Conservation (phyloP, 768 basidiomycete species). For the Multifurca ochricompacta region DNA sequence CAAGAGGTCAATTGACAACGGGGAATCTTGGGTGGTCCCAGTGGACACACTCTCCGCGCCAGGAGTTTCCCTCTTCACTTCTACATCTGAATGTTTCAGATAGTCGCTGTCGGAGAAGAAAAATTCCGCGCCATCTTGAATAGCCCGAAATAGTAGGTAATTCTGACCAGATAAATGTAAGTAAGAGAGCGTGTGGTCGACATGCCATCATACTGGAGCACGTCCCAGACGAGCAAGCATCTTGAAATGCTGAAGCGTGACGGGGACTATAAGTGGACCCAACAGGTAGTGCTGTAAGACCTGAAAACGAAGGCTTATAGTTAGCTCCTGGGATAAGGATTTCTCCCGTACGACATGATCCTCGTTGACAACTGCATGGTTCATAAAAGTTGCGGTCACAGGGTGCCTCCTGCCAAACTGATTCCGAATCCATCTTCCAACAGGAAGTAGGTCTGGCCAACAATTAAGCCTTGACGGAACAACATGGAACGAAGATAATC, state of each 20-base stretch:
- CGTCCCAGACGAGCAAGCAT: slow-evolving; percentile 61
- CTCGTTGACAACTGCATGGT: slow-evolving; percentile 66
- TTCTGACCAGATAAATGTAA: slow-evolving; percentile 31
- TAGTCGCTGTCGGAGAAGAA: slow-evolving; percentile 67
- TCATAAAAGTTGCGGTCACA: slow-evolving; percentile 60
- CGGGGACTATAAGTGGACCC: slow-evolving; percentile 42
- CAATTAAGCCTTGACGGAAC: slow-evolving; percentile 5
- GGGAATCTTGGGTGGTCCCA: not conserved
- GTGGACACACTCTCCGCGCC: slow-evolving; percentile 22
- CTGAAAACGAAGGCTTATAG: slow-evolving; percentile 37
- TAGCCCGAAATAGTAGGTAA: slow-evolving; percentile 48
- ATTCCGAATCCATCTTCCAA: slow-evolving; percentile 54
- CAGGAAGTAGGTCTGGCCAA: slow-evolving; percentile 42
- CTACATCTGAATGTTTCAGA: slow-evolving; percentile 27
- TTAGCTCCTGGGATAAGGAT: slow-evolving; percentile 31
- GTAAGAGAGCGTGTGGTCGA: not conserved
- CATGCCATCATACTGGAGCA: slow-evolving; percentile 40
- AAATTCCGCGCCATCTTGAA: slow-evolving; percentile 60
- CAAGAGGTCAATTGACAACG: slow-evolving; percentile 13
- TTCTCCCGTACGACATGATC: slow-evolving; percentile 33
- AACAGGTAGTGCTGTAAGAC: slow-evolving; percentile 23
- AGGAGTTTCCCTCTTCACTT: slow-evolving; percentile 20
- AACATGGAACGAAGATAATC: not conserved
- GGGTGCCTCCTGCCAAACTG: slow-evolving; percentile 49
- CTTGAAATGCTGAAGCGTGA: slow-evolving; percentile 72